A percentile compares a stretch with the other conserved stretches of the same genome.
These are phyloP conservation scores for Pseudogymnoascus destructans DNA, from an alignment of 2,329 filamentous ascomycete species.

Conservation along the genomic window DNA sequence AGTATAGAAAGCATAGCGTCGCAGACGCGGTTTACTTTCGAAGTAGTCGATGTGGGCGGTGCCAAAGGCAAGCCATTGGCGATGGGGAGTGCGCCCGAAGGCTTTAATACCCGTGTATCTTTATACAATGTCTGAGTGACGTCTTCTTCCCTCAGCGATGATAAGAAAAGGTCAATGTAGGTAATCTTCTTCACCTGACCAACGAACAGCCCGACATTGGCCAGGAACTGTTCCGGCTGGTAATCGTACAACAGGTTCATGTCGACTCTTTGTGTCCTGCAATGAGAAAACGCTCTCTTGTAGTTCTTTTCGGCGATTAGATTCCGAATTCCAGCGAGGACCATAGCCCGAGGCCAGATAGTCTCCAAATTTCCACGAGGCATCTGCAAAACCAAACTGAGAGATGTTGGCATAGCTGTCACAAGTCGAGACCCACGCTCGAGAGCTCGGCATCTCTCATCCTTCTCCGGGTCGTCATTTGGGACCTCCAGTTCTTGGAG, in stretches of 20 bases:
- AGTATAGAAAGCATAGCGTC: slow-evolving; percentile 67
- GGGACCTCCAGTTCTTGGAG: slow-evolving; percentile 67
- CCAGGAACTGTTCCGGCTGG: slow-evolving; percentile 72
- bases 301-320: slow-evolving; percentile 75
- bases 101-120: slow-evolving; percentile 51
- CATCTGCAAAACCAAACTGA: slow-evolving; percentile 84
- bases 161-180: slow-evolving; percentile 83
- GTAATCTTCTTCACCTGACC: slow-evolving; percentile 71
- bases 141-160: slow-evolving; percentile 77
- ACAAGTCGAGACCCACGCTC: slow-evolving; percentile 81
- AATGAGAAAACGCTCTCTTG: slow-evolving; percentile 69
- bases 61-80: slow-evolving; percentile 23
- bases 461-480: slow-evolving; percentile 74
- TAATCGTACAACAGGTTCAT: slow-evolving; percentile 97
- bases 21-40: slow-evolving; percentile 80
- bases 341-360: slow-evolving; percentile 83
- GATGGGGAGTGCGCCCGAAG: background rate
- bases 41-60: slow-evolving; percentile 19
- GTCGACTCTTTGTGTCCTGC: slow-evolving; percentile 85
- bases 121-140: slow-evolving; percentile 89
- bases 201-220: slow-evolving; percentile 62
- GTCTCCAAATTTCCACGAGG: slow-evolving; percentile 92
- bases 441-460: slow-evolving; percentile 83
- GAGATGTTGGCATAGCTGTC: slow-evolving; percentile 77
- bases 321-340: slow-evolving; percentile 75